Evolutionary conservation across 179 eudicot genomes (phyloP).

Genomic region (Silene vulgaris): DNA sequence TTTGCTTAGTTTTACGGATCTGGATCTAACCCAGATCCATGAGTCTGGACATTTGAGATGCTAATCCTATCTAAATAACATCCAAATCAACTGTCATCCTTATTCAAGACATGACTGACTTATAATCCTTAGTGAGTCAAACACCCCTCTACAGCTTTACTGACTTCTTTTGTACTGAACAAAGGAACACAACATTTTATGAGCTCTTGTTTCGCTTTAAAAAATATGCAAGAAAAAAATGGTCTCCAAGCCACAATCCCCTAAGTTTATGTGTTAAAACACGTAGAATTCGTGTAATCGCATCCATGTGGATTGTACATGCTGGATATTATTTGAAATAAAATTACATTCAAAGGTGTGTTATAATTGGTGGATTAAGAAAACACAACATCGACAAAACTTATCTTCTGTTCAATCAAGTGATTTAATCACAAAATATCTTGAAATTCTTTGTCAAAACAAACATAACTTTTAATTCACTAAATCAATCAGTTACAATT

Average conservation of each 20-base stretch:
- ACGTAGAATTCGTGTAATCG: not conserved
- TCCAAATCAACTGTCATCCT: not conserved
- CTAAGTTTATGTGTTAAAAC: not conserved
- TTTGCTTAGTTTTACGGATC: not conserved
- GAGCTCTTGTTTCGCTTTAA: not conserved
- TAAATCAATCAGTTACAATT: too few relatives aligned
- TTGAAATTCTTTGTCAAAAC: too few relatives aligned
- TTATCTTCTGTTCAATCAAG: too few relatives aligned
- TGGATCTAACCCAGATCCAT: not conserved
- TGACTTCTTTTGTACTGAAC: not conserved
- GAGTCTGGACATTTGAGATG: not conserved
- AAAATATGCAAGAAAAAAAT: too few relatives aligned
- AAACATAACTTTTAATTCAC: too few relatives aligned
- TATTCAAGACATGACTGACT: not conserved
- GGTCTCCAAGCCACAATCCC: too few relatives aligned
- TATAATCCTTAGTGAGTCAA: not conserved
- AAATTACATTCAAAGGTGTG: too few relatives aligned
- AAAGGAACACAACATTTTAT: not conserved
- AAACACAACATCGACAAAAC: not conserved
- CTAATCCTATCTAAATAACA: not conserved
- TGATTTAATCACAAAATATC: too few relatives aligned
- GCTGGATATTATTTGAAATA: too few relatives aligned
- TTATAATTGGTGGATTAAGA: too few relatives aligned
- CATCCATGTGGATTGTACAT: not conserved
- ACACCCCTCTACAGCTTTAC: not conserved